phyloP scores from a whole-genome alignment of 2,329 filamentous ascomycete genomes.

The Neoarthrinium moseri region DNA sequence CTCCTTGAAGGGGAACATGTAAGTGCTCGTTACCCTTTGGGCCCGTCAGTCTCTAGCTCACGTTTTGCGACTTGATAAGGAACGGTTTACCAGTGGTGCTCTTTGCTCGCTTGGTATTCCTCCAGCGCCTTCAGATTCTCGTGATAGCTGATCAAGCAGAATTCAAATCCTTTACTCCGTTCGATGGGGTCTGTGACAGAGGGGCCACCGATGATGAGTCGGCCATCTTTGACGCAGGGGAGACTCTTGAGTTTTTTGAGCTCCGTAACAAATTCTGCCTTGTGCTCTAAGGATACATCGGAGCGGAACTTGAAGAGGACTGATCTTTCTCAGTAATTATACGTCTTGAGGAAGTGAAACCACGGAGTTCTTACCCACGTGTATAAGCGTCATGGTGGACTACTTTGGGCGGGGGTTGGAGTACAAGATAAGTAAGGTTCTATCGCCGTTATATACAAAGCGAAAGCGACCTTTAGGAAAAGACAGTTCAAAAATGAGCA shows the following conservation, averaged over 20 bases:
- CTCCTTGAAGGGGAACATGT: slow-evolving; percentile 52
- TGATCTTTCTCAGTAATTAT: slow-evolving; percentile 16
- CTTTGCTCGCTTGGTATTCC: slow-evolving; percentile 50
- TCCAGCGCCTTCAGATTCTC: slow-evolving; percentile 40
- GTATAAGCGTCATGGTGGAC: neutral
- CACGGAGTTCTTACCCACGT: neutral
- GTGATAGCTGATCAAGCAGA: slow-evolving; percentile 51
- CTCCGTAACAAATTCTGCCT: slow-evolving; percentile 42
- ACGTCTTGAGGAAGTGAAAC: neutral
- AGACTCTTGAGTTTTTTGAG: slow-evolving; percentile 48
- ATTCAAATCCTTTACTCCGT: slow-evolving; percentile 52
- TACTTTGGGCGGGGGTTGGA: no score
- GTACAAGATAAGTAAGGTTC: no score
- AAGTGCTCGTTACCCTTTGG: slow-evolving; percentile 43
- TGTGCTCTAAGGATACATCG: slow-evolving; percentile 39
- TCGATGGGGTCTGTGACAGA: slow-evolving; percentile 51
- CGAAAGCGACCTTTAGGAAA: no score
- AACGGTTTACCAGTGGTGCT: slow-evolving; percentile 44
- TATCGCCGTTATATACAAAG: no score
- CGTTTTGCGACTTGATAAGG: neutral
- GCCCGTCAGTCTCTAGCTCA: neutral
- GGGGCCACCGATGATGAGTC: slow-evolving; percentile 50
- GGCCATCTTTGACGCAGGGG: slow-evolving; percentile 45
- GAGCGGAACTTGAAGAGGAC: slow-evolving; percentile 49
- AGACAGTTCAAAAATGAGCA: no score